Conservation (phyloP, 257 asterid species). For the Nicotiana undulata region DNA sequence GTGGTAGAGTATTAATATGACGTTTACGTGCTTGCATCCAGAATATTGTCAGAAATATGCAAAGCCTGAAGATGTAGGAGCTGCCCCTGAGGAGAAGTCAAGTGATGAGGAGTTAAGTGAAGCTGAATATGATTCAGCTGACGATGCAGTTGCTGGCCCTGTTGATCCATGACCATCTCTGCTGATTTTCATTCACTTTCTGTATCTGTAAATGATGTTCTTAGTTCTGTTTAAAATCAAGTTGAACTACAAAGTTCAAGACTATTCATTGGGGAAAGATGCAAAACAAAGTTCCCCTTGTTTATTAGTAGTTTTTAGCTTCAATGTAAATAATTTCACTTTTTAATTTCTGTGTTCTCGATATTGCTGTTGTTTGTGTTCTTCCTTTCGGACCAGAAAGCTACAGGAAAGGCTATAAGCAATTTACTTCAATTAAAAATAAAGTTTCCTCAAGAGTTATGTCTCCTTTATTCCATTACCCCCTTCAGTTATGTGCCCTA, state of each 20-base stretch:
- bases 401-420: too few relatives aligned
- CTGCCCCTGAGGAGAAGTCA: constrained; percentile 49
- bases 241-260: constrained; percentile 17
- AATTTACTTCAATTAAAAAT: too few relatives aligned
- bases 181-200: not conserved
- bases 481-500: too few relatives aligned
- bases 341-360: not conserved
- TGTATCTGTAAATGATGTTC: constrained; percentile 33
- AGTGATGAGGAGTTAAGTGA: constrained; percentile 85
- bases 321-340: constrained; percentile 29
- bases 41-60: constrained; percentile 90
- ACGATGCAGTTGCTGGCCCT: constrained; percentile 61
- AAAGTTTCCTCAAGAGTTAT: too few relatives aligned
- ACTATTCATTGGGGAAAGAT: constrained; percentile 40
- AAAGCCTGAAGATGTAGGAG: constrained; percentile 84
- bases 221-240: constrained; percentile 16
- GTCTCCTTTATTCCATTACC: too few relatives aligned
- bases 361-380: not conserved
- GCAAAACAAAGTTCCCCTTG: constrained; percentile 16
- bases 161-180: constrained; percentile 47
- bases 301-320: constrained; percentile 9
- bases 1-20: not conserved
- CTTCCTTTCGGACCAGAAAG: not conserved
- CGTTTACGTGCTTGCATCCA: constrained; percentile 15
- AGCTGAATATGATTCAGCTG: constrained; percentile 60